These are phyloP conservation scores for Thyridium curvatum DNA, from an alignment of 2,329 filamentous ascomycete species.

Conservation along the genomic window DNA sequence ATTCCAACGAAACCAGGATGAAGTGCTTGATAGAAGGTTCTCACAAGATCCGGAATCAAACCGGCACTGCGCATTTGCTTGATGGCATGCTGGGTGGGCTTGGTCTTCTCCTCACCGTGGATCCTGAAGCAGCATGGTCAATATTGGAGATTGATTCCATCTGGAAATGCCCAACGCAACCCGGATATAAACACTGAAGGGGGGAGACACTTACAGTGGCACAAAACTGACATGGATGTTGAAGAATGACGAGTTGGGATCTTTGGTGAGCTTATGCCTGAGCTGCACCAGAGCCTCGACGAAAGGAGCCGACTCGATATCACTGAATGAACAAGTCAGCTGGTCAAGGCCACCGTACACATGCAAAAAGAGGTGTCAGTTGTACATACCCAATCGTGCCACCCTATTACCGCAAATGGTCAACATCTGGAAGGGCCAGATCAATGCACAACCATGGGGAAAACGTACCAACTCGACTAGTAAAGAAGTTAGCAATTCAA, in stretches of 20 bases:
- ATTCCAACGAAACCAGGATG: slow-evolving; percentile 11
- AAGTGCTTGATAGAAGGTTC: slow-evolving; percentile 11
- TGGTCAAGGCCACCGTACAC: slow-evolving; percentile 2
- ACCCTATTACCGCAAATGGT: slow-evolving; percentile 25
- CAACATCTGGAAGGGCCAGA: not conserved
- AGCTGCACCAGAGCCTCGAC: slow-evolving; percentile 82
- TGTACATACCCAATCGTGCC: slow-evolving; percentile 47
- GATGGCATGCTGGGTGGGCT: slow-evolving; percentile 91
- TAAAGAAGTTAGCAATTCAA: slow-evolving; percentile 6
- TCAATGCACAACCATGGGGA: slow-evolving; percentile 1
- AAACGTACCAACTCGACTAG: slow-evolving; percentile 28
- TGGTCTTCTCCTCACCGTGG: slow-evolving; percentile 80
- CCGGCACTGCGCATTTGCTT: slow-evolving; percentile 77
- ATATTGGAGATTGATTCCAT: slow-evolving; percentile 13
- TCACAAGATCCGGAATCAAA: slow-evolving; percentile 62
- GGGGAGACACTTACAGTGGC: slow-evolving; percentile 37
- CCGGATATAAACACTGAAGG: not conserved
- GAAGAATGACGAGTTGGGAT: slow-evolving; percentile 59
- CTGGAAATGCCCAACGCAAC: too few relatives aligned
- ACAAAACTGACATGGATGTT: slow-evolving; percentile 88
- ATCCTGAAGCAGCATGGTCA: slow-evolving; percentile 8
- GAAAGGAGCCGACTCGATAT: slow-evolving; percentile 84
- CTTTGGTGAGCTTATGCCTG: slow-evolving; percentile 61
- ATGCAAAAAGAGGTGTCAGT: not conserved
- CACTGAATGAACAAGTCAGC: slow-evolving; percentile 39